Evolutionary conservation across 2,329 filamentous ascomycete species (phyloP).

Genomic region (Alternaria solani): DNA sequence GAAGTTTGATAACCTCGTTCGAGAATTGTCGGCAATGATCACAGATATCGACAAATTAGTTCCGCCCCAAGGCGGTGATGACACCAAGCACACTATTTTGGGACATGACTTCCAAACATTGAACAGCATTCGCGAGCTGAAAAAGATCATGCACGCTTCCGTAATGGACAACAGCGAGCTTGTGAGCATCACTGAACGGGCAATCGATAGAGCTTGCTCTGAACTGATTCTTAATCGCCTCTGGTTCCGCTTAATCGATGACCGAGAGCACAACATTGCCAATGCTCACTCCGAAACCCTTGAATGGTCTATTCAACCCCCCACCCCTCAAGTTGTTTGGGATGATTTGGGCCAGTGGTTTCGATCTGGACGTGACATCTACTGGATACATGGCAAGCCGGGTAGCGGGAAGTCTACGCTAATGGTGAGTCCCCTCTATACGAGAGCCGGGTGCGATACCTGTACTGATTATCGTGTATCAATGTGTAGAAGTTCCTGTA

Average conservation of each 20-base stretch:
- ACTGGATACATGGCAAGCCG: constrained; percentile 4
- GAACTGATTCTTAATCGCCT: background rate
- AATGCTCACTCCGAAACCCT: background rate
- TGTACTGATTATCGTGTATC: background rate
- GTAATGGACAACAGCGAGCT: background rate
- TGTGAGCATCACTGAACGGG: background rate
- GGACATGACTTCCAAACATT: background rate
- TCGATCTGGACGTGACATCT: background rate
- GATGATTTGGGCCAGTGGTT: background rate
- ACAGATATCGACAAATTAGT: background rate
- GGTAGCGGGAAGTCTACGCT: constrained; percentile 9
- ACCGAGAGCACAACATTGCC: background rate
- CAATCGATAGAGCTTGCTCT: background rate
- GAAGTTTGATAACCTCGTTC: background rate
- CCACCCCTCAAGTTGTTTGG: background rate
- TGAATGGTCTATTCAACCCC: background rate
- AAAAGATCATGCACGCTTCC: background rate
- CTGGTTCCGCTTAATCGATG: background rate
- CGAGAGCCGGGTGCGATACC: background rate
- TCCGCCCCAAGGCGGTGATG: background rate
- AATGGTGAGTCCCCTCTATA: background rate
- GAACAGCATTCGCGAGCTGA: background rate
- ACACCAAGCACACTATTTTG: background rate
- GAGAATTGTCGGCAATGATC: background rate
- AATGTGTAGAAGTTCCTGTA: background rate